Evolutionary conservation across 768 basidiomycete genomes (phyloP), one percentile per base, ranked within the genome.

Genomic region (Pleurotus pulmonarius): DNA sequence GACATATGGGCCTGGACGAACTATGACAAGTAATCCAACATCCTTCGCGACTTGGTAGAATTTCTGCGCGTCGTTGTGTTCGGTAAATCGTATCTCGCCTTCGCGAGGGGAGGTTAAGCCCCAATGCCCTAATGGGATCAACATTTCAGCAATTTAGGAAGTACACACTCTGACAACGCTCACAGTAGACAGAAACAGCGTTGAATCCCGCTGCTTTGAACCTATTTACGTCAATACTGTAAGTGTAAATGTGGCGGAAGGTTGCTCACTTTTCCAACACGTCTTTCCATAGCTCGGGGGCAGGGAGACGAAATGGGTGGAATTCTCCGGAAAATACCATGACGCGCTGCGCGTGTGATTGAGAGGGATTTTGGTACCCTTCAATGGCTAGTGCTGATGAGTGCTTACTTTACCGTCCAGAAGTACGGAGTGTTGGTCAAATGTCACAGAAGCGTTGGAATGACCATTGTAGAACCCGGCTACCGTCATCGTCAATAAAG

Each of bases 181-280:
- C 69, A 64, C 80, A 79, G 61, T 88, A 88, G 18, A 84, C 75
- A 38, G 85, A 85, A 52, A 85, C 70, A 0, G 77, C 80, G 56
- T 88, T 89, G 64, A 89, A 78, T 3, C 87, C 87, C 0, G 83
- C 80, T 2, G 85, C 87, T 63, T 85, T 81, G 61, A 77, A 69
- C 63, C 53, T 60, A 40, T 11, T 34, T 3, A 34, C 11, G 11
- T 34, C 11, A 34, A 3, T 4, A 34, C 44, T 9, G 52, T 46
- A 20, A 41, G 54, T 45, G 44, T 38, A 15, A 41, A 18, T 11
- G 57, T 18, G 16, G n/a, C 12, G 13, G 1, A 37, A 12, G n/a
- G 18, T 2, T 1, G 56, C 64, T 22, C 40, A 70, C 70, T 83
- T 88, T 61, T 88, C 80, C 49, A 88, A 72, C 40, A 88, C 75